Evolutionary conservation across 495 filamentous ascomycete species (phyloP).

Genomic region (Achaetomiella virescens): DNA sequence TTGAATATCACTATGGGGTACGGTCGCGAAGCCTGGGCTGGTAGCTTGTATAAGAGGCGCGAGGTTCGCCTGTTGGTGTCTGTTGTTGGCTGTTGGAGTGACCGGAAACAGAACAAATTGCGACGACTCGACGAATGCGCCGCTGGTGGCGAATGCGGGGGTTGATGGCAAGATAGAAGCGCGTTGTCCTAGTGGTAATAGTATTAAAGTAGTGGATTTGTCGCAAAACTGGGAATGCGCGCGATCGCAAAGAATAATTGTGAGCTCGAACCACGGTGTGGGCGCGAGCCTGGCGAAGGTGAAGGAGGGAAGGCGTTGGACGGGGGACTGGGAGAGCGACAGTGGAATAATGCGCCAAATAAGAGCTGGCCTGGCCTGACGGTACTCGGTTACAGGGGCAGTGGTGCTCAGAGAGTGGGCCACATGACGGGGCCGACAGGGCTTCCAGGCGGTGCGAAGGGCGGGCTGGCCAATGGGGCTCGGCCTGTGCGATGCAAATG

Average conservation of each 20-base stretch:
- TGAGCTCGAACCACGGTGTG: slow-evolving; percentile 2
- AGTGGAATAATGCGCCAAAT: slow-evolving; percentile 35
- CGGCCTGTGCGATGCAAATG: slow-evolving; percentile 10
- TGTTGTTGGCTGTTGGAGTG: background rate
- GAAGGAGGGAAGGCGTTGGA: slow-evolving; percentile 12
- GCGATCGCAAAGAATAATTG: background rate
- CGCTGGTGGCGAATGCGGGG: background rate
- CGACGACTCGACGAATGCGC: slow-evolving; percentile 7
- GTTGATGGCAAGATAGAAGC: background rate
- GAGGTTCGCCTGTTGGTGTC: slow-evolving; percentile 4
- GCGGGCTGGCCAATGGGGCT: slow-evolving; percentile 15
- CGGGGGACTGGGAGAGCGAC: slow-evolving; percentile 2
- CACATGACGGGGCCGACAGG: slow-evolving; percentile 27
- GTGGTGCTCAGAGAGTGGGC: slow-evolving; percentile 20
- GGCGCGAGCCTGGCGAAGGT: slow-evolving; percentile 6
- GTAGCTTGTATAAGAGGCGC: background rate
- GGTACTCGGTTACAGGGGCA: slow-evolving; percentile 19
- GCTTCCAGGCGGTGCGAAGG: slow-evolving; percentile 10
- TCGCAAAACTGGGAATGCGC: background rate
- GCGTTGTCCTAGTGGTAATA: background rate
- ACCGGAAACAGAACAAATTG: background rate
- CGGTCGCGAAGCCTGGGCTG: background rate
- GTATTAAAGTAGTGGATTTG: background rate
- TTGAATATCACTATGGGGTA: background rate
- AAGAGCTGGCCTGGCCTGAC: slow-evolving; percentile 17